Percentiles rank a stretch among this genome's conserved stretches.
phyloP scores from a whole-genome alignment of 2,329 filamentous ascomycete genomes.

The Aureobasidium sp. region DNA sequence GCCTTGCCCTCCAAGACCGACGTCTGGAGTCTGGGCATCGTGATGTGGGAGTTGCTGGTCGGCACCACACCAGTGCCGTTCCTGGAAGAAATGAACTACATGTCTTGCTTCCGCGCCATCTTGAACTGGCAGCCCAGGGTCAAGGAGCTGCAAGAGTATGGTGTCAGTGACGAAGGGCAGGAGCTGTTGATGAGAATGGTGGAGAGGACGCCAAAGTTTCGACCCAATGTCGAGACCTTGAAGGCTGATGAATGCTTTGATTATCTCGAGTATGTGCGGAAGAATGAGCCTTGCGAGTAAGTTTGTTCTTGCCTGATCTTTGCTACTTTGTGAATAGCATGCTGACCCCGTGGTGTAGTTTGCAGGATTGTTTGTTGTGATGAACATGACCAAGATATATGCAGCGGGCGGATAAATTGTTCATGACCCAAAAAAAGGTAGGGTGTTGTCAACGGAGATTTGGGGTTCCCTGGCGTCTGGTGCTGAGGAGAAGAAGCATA shows the following conservation, averaged over 20 bases:
- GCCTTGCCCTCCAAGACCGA: slow-evolving; percentile 1
- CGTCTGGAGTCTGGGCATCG: slow-evolving; percentile 86
- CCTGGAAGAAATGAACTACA: slow-evolving; percentile 2
- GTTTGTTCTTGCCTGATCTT: background rate
- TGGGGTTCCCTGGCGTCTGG: background rate
- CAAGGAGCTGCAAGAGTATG: background rate
- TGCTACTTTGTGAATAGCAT: background rate
- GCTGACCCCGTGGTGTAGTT: background rate
- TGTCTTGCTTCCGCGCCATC: slow-evolving; percentile 10
- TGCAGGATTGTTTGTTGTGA: slow-evolving; percentile 8
- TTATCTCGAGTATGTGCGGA: slow-evolving; percentile 8
- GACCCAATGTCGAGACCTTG: slow-evolving; percentile 1
- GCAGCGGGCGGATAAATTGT: background rate
- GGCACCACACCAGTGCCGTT: slow-evolving; percentile 68
- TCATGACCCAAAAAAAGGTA: background rate
- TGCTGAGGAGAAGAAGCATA: background rate
- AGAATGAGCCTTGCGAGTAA: slow-evolving; percentile 14
- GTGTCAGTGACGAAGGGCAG: slow-evolving; percentile 6
- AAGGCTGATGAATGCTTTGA: slow-evolving; percentile 11
- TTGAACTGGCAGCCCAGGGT: slow-evolving; percentile 9
- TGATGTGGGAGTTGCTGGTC: slow-evolving; percentile 99
- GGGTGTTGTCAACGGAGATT: background rate
- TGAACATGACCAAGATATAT: background rate
- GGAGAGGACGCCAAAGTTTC: background rate
- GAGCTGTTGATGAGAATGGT: slow-evolving; percentile 3